Percentiles rank a stretch among this genome's conserved stretches.
phyloP scores from a whole-genome alignment of 2,329 filamentous ascomycete species.

The Apiospora arundinis region DNA sequence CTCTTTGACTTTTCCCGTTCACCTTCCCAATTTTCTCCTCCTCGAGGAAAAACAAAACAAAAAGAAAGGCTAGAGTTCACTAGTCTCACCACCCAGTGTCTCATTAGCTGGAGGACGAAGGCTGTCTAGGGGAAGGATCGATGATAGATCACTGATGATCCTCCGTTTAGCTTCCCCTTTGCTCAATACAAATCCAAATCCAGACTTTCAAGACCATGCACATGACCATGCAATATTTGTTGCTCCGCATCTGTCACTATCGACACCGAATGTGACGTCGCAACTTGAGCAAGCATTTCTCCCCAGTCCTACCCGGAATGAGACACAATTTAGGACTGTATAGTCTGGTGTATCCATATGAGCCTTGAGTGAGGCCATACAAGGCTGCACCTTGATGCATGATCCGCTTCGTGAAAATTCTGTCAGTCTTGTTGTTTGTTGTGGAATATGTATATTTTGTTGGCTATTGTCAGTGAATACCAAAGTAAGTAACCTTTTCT shows the following conservation, averaged over 20 bases:
- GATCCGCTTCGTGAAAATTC: no score
- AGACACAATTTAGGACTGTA: no score
- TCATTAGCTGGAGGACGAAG: not conserved
- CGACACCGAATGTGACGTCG: not conserved
- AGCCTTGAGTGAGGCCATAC: no score
- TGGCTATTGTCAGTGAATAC: no score
- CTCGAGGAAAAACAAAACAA: not conserved
- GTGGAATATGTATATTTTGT: no score
- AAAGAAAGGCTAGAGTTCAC: not conserved
- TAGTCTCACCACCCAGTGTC: slow-evolving; percentile 2
- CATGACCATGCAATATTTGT: not conserved
- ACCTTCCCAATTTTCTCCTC: not conserved
- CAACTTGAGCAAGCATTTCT: no score
- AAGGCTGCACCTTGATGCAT: no score
- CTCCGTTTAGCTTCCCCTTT: not conserved
- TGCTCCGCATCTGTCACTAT: not conserved
- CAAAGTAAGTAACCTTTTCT: no score
- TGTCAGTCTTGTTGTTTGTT: no score
- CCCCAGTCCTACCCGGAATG: no score
- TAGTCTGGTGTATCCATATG: no score
- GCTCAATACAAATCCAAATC: not conserved
- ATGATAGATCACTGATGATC: not conserved
- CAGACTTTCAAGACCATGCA: not conserved
- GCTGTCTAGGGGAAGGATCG: not conserved
- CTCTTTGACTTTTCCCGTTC: not conserved